A percentile compares a stretch with the other conserved stretches of the same genome.
Evolutionary conservation across 441 rosid genomes (phyloP).

Genomic region (Gossypium lobatum): DNA sequence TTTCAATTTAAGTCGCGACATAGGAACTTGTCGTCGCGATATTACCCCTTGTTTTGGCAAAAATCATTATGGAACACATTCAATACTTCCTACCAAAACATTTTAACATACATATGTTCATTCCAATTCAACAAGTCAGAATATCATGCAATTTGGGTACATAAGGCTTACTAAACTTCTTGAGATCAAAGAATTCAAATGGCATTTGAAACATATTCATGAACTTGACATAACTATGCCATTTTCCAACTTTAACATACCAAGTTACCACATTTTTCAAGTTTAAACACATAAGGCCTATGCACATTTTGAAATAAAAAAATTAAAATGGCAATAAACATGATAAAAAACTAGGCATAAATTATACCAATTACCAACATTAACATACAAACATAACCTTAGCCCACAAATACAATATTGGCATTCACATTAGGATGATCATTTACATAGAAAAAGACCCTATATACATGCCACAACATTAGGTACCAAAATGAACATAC

Average conservation of each 20-base stretch:
- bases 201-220: not conserved
- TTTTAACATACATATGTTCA: not conserved
- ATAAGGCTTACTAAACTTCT: not conserved
- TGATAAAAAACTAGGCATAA: not conserved
- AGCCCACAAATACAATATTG: not conserved
- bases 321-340: not conserved
- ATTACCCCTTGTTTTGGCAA: not conserved
- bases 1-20: too few relatives aligned
- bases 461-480: not conserved
- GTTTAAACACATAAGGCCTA: not conserved
- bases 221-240: not conserved
- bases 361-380: not conserved
- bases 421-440: not conserved
- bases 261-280: not conserved
- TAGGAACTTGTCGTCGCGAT: not conserved
- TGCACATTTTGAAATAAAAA: not conserved
- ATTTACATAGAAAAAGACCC: not conserved
- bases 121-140: not conserved
- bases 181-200: not conserved
- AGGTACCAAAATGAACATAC: not conserved
- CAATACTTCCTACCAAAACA: not conserved
- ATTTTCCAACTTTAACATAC: not conserved
- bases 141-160: not conserved
- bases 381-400: not conserved
- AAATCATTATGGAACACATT: not conserved